Evolutionary conservation across 1,284 basidiomycete genomes (phyloP), one percentile per base, ranked within the genome.

Genomic region (Marasmius tenuissimus): DNA sequence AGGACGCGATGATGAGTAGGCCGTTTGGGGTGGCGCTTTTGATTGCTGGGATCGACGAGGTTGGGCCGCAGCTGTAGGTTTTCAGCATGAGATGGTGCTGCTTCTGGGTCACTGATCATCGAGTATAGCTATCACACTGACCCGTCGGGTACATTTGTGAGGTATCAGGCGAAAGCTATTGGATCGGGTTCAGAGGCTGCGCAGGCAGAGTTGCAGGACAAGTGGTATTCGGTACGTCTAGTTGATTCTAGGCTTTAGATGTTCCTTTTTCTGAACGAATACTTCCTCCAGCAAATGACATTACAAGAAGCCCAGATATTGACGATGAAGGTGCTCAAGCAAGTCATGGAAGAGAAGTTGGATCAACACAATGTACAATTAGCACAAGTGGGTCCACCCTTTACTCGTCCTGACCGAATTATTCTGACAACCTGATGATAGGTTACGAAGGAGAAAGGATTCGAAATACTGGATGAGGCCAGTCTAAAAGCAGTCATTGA

Each of bases 281-380:
- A 35, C 60, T 37, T 60, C n/a, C n/a, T 38, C 63, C 58, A 98
- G 96, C 90, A 92, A 87, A 97, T 99, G 89, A 91, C 92, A 8
- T 81, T 99, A 34, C 79, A 84, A 66, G 96, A 98, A 74, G 97
- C 96, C 1, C 92, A 96, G 68, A 81, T 87, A 38, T 79, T 99
- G 62, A 92, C 94, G 11, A 80, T 99, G 64, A 90, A 90, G 65
- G 94, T 98, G 49, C 80, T 99, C 66, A 98, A 98, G 81, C 96
- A 99, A 80, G 97, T 99, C 54, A 99, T 99, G 97, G 97, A 99
- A 77, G 97, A 99, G 82, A 97, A 97, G 76, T 85, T 99, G 47
- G 95, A 98, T 76, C 93, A 97, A 72, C 93, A 97, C 80, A 99
- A 99, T 70, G 96, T 99, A 22, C 97, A 99, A 77, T 83, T 99